These are phyloP conservation scores for Reutealis trisperma DNA, from an alignment of 345 rosid genomes.

Conservation along the genomic window DNA sequence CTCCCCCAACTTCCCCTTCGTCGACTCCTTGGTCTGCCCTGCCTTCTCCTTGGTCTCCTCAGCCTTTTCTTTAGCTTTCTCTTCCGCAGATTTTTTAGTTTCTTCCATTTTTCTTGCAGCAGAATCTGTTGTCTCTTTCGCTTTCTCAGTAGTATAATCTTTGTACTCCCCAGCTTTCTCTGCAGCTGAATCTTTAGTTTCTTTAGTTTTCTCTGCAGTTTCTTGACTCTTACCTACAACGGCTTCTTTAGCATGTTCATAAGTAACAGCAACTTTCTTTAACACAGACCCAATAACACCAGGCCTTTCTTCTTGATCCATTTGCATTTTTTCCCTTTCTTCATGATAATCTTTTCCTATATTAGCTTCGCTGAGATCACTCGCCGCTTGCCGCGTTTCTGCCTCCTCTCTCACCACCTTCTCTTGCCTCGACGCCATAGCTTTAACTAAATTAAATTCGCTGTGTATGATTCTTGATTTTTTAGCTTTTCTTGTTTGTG, in stretches of 20 bases:
- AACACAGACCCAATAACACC: constrained; percentile 65
- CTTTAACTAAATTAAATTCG: too few species aligned
- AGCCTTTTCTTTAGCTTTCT: not conserved
- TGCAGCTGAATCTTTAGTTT: not conserved
- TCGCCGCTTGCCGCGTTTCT: constrained; percentile 43
- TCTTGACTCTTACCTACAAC: constrained; percentile 55
- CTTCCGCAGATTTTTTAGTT: constrained; percentile 10
- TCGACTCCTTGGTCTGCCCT: constrained; percentile 24
- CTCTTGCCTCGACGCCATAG: constrained; percentile 62
- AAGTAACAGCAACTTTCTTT: constrained; percentile 52
- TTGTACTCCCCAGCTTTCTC: constrained; percentile 2
- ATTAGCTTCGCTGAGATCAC: constrained; percentile 48
- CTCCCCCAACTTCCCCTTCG: not conserved
- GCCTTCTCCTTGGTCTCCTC: constrained; percentile 13
- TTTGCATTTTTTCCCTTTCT: not conserved
- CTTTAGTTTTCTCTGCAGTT: constrained; percentile 11
- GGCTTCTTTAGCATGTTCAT: constrained; percentile 59
- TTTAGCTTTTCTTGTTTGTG: too few species aligned
- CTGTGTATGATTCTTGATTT: too few species aligned
- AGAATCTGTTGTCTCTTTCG: not conserved
- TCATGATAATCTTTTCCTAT: constrained; percentile 22
- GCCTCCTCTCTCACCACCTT: constrained; percentile 55
- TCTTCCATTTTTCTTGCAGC: constrained; percentile 4
- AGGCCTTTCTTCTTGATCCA: constrained; percentile 32
- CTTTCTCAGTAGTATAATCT: not conserved